Base-by-base conservation (phyloP, 345 rosid species). In the Linum usitatissimum region DNA sequence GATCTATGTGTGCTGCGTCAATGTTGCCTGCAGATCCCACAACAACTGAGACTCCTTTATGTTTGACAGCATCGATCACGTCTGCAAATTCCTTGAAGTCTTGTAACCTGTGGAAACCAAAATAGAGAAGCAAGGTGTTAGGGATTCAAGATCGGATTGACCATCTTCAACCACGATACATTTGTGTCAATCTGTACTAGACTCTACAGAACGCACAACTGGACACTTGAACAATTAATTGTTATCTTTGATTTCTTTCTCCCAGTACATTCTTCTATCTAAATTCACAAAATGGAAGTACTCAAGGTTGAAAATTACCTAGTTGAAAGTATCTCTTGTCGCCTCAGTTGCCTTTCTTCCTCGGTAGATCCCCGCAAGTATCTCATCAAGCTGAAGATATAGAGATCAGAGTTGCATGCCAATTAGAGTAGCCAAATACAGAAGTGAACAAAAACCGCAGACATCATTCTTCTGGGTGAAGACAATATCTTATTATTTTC, bases 301-400 rank as follows among this genome's bases (percentile, higher is more conserved):
- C 38, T 34, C 38, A 3, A 34, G 38, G n/a, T 1, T 34, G n/a
- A 57, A 8, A 14, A 21, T 74, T 80, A 85, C 98, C 97, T 90
- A 64, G 99, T 90, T 69, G 96, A 74, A 60, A 93, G 59, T 66
- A 93, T 90, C 81, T 93, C 94, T 67, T 83, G 94, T 6, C 96
- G 91, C 75, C 86, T 86, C 81, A 19, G 77, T 65, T 81, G 81
- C 74, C 97, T 77, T 79, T 90, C 97, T 74, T 87, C 97, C 66
- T 90, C 97, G 0, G 94, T 84, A 55, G 86, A 66, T 18, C 97
- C 97, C 78, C 90, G 68, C 40, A 93, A 72, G 76, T 90, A 66
- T 56, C 96, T 80, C 61, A 84, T 6, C 18, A 53, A 6, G 18
- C 18, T 21, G 9, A 49, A 30, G 30, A 55, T 6, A n/a, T 10